A percentile compares a stretch with the other conserved stretches of the same genome.
These are phyloP conservation scores for Aspergillus heteromorphus DNA, from an alignment of 495 filamentous ascomycete genomes.

Conservation along the genomic window DNA sequence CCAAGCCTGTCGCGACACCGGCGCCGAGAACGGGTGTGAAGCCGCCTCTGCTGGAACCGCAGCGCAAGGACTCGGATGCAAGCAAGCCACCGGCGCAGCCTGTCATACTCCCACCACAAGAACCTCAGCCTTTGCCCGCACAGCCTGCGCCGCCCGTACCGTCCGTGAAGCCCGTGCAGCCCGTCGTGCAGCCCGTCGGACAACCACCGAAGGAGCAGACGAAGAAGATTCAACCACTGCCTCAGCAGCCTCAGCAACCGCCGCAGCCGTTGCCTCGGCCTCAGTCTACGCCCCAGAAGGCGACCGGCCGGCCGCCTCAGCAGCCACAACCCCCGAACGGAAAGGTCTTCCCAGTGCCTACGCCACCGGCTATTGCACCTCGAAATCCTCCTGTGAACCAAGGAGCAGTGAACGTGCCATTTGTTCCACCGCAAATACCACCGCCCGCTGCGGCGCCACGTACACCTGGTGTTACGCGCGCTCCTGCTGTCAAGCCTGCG, in stretches of 20 bases:
- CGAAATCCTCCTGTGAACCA: conserved; percentile 10
- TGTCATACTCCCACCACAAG: neutral
- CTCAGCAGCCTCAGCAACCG: conserved; percentile 4
- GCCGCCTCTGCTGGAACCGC: conserved; percentile 14
- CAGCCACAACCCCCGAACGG: conserved; percentile 28
- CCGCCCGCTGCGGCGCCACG: conserved; percentile 11
- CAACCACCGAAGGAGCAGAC: conserved; percentile 2
- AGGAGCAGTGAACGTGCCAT: conserved; percentile 16
- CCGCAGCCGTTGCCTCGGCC: conserved; percentile 11
- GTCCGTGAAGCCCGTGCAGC: conserved; percentile 10
- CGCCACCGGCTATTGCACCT: conserved; percentile 29
- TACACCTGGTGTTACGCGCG: neutral
- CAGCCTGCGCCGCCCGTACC: neutral
- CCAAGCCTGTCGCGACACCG: neutral
- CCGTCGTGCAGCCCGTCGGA: conserved; percentile 8
- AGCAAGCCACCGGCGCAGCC: neutral
- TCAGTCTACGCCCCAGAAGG: conserved; percentile 16
- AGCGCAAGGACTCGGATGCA: conserved; percentile 7
- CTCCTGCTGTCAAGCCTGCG: conserved; percentile 14
- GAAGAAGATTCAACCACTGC: conserved; percentile 4
- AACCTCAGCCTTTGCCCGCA: neutral
- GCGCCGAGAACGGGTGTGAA: neutral
- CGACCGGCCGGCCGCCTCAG: conserved; percentile 25
- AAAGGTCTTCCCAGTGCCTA: conserved; percentile 30
- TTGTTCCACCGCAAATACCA: conserved; percentile 15